Evolutionary conservation across 2,329 filamentous ascomycete species (phyloP), one percentile per base, ranked within the genome.

Genomic region (Fusarium virguliforme): DNA sequence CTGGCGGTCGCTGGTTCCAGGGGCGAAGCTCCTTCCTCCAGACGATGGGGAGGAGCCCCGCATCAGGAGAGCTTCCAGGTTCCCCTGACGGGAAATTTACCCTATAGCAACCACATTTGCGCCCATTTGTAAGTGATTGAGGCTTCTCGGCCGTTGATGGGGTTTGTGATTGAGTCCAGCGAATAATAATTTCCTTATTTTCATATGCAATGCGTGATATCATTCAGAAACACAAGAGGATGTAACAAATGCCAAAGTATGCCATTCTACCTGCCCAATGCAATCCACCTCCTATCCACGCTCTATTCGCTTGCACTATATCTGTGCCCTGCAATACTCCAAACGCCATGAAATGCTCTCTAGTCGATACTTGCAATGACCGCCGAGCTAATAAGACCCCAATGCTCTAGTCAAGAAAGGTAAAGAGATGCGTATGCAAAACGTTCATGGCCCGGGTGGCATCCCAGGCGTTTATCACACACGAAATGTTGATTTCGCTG

Each of bases 401-500:
- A 50, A 22, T n/a, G 65, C 62, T 66, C 59, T 41, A 64, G 67
- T 98, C 95, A 77, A 98, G 86, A 82, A 98, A 98, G 2, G 95
- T 98, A 80, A 99, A 98, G 63, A 99, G 89, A 83, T 95, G 95
- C 22, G 96, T 98, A 80, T 99, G 96, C 72, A 99, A 87, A 77
- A 98, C 94, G 79, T 97, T 98, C 86, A 99, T 92, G 34, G 96
- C 96, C 74, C 96, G 90, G 74, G 95, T 94, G 24, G 96, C 95
- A 79, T 98, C 94, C 72, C 91, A 87, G 73, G 94, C 94, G 76
- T 97, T 94, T 79, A 99, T 97, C 50, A 99, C 96, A 79, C 96
- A 99, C 10, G 94, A 97, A 67, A 99, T 99, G 81, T 98, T 99
- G 83, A 99, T 99, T 85, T 99, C 96, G 79, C 95, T 98, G 28